A percentile compares a stretch with the other conserved stretches of the same genome.
Conservation (phyloP, 2,329 filamentous ascomycete species). For the Macrophomina tecta region DNA sequence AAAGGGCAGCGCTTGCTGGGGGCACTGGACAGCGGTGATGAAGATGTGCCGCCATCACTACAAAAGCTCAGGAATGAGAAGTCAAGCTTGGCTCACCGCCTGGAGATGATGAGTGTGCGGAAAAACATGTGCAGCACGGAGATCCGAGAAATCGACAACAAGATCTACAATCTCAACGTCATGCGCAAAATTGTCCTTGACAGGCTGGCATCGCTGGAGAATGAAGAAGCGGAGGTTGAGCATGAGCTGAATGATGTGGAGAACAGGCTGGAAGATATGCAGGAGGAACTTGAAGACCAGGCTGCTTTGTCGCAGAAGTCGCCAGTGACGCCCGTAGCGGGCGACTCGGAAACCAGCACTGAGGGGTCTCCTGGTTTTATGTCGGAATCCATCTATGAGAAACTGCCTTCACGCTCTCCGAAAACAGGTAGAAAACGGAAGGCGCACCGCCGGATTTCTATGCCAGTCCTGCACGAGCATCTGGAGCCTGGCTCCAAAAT, state of each 20-base stretch:
- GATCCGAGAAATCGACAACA: slow-evolving; percentile 95
- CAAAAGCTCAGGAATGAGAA: slow-evolving; percentile 80
- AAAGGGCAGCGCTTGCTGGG: slow-evolving; percentile 76
- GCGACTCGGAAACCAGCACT: slow-evolving; percentile 54
- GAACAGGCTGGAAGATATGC: slow-evolving; percentile 67
- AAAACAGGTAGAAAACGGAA: slow-evolving; percentile 60
- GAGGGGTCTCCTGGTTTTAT: slow-evolving; percentile 73
- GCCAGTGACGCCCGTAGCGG: slow-evolving; percentile 47
- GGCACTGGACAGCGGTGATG: slow-evolving; percentile 63
- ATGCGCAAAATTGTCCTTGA: slow-evolving; percentile 95
- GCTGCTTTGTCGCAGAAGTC: slow-evolving; percentile 52
- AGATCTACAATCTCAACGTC: slow-evolving; percentile 88
- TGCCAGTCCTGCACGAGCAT: slow-evolving; percentile 95
- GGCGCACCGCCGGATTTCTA: slow-evolving; percentile 75
- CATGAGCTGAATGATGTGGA: slow-evolving; percentile 74
- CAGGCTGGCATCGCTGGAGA: slow-evolving; percentile 81
- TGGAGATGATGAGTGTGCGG: slow-evolving; percentile 89
- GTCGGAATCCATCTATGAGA: slow-evolving; percentile 97
- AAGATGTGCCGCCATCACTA: slow-evolving; percentile 69
- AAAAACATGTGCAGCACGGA: slow-evolving; percentile 99
- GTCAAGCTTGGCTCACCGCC: slow-evolving; percentile 76
- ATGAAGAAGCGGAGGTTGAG: slow-evolving; percentile 88
- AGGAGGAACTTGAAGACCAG: slow-evolving; percentile 63
- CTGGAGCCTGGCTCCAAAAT: slow-evolving; percentile 89
- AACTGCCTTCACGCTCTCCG: slow-evolving; percentile 68